Conservation (phyloP, 2,329 filamentous ascomycete genomes). For the Fusarium fracticaudum region DNA sequence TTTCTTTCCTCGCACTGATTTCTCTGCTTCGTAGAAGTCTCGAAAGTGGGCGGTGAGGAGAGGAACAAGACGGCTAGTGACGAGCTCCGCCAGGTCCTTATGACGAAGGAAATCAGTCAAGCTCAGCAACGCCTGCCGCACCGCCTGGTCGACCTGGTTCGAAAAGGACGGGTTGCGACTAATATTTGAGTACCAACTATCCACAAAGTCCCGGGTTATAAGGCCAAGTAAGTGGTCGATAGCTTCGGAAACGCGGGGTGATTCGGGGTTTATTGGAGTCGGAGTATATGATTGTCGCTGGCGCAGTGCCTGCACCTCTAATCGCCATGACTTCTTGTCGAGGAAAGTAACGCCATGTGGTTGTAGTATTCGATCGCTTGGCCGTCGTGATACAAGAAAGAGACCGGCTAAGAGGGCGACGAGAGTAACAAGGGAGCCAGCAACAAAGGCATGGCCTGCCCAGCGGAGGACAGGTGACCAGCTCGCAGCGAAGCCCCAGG, state of each 20-base stretch:
- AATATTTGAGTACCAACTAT: slow-evolving; percentile 88
- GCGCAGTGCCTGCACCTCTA: slow-evolving; percentile 74
- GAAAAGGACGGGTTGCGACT: slow-evolving; percentile 82
- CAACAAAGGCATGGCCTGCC: slow-evolving; percentile 83
- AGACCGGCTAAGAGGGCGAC: slow-evolving; percentile 66
- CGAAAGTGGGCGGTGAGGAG: slow-evolving; percentile 88
- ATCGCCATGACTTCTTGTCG: slow-evolving; percentile 70
- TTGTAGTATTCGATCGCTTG: slow-evolving; percentile 52
- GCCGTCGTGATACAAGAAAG: slow-evolving; percentile 62
- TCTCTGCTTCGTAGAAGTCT: slow-evolving; percentile 91
- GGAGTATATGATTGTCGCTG: slow-evolving; percentile 73
- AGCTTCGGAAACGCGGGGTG: slow-evolving; percentile 79
- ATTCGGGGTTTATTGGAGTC: slow-evolving; percentile 77
- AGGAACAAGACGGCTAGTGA: slow-evolving; percentile 85
- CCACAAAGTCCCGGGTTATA: slow-evolving; percentile 84
- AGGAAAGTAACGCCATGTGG: slow-evolving; percentile 68
- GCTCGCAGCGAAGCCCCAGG: slow-evolving; percentile 87
- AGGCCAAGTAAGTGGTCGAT: slow-evolving; percentile 82
- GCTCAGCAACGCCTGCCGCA: slow-evolving; percentile 76
- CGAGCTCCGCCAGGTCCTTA: slow-evolving; percentile 84
- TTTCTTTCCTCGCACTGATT: slow-evolving; percentile 84
- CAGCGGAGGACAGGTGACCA: slow-evolving; percentile 87
- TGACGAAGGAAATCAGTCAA: slow-evolving; percentile 77
- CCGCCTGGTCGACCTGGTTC: slow-evolving; percentile 84
- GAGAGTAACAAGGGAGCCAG: slow-evolving; percentile 69